These are phyloP conservation scores for Tolypocladium sp. DNA, from an alignment of 2,329 filamentous ascomycete genomes.

Conservation along the genomic window DNA sequence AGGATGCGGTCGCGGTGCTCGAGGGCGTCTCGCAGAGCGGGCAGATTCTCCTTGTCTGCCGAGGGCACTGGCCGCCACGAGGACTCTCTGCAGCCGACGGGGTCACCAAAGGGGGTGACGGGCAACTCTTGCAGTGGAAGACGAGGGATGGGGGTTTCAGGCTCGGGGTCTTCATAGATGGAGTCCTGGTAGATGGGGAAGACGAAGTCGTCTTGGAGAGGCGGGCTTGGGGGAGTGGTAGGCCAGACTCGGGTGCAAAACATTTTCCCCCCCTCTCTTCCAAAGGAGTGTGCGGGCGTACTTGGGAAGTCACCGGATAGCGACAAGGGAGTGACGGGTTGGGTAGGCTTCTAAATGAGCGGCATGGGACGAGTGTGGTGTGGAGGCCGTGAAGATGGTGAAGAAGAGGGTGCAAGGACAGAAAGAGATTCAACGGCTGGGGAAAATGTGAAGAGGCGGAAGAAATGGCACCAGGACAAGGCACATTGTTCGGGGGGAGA, in stretches of 20 bases:
- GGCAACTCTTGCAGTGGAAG: slow-evolving; percentile 17
- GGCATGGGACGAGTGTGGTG: neutral
- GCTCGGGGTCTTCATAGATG: neutral
- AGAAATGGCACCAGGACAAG: neutral
- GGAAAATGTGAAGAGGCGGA: neutral
- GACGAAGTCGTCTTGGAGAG: neutral
- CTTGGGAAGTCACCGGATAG: neutral
- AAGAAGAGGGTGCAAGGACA: neutral
- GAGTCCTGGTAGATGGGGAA: slow-evolving; percentile 12
- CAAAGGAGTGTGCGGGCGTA: neutral
- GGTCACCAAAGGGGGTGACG: slow-evolving; percentile 11
- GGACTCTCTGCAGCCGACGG: slow-evolving; percentile 11
- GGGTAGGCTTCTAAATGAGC: neutral
- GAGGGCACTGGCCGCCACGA: slow-evolving; percentile 14
- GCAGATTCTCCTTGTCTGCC: slow-evolving; percentile 17
- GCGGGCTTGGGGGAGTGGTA: neutral
- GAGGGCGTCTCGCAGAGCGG: slow-evolving; percentile 8
- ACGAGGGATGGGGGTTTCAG: slow-evolving; percentile 9
- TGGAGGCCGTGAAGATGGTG: neutral
- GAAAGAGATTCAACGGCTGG: neutral
- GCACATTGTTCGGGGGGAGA: neutral
- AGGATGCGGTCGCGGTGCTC: slow-evolving; percentile 7
- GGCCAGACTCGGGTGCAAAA: neutral
- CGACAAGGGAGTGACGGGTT: neutral
- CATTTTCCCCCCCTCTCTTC: neutral